Base-by-base conservation (phyloP, 106 monocot genomes). In the Ottelia alismoides region DNA sequence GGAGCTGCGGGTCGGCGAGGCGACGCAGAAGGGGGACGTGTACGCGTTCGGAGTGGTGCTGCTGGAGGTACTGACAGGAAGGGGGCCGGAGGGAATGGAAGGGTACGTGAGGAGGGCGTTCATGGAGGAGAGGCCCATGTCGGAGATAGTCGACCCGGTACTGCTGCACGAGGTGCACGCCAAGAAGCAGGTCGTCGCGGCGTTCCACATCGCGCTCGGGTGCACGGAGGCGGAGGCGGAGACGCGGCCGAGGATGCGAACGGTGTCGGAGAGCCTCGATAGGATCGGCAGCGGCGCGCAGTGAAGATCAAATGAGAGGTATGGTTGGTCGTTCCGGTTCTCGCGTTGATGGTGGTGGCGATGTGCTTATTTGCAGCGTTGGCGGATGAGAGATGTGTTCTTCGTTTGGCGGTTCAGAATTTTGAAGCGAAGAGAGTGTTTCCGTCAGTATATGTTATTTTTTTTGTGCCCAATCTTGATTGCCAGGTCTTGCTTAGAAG, bases 141-240 rank as follows among this genome's bases (percentile, higher is more conserved):
- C 85, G 43, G 92, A 92, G 66, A 65, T 92, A 32, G 81, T 92
- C 12, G 92, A 92, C 58, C 85, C 85, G 1, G 25, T 73, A 12
- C 63, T 92, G 28, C 67, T 86, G 12, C 73, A 76, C 45, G 86
- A 92, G 73, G 92, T 92, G 27, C 70, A 92, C 26, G 86, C 82
- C 11, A 92, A 92, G 76, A 76, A 74, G 54, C 78, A 92, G 74
- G 92, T 92, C 47, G 73, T 92, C 25, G 78, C 81, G 0, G 82
- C 82, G 12, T 92, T 92, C 55, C 92, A 92, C 29, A 76, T 86
- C 11, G 92, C 92, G 0, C 73, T 92, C 0, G 82, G 82, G 6
- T 92, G 92, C 73, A 92, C 92, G 9, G 92, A 92, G 45, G 7
- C 40, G 0, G 82, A 92, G 56, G 73, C 72, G 16, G 92, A 92